These are phyloP conservation scores for Pseudogymnoascus sp. DNA, from an alignment of 2,329 filamentous ascomycete genomes.

Conservation along the genomic window DNA sequence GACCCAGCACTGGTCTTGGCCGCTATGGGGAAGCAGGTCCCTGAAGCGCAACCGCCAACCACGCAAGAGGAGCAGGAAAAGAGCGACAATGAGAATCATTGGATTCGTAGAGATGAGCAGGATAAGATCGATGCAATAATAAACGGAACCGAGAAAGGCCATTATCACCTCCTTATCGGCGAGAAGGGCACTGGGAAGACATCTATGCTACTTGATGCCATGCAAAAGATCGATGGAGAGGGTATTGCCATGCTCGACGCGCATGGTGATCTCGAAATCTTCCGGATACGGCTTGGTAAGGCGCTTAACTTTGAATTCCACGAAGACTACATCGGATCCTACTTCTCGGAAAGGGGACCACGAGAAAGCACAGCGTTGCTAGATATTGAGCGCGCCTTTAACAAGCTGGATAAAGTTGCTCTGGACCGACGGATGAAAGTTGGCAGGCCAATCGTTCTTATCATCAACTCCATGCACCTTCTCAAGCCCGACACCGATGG, in stretches of 20 bases:
- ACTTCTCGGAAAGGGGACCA: conserved; percentile 91
- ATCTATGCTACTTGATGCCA: conserved; percentile 91
- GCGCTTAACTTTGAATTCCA: conserved; percentile 94
- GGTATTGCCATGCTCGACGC: conserved; percentile 94
- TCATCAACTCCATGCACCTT: conserved; percentile 90
- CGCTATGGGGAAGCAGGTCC: conserved; percentile 54
- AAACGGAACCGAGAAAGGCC: conserved; percentile 62
- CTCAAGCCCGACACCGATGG: conserved; percentile 88
- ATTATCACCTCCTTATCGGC: conserved; percentile 87
- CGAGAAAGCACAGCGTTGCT: conserved; percentile 86
- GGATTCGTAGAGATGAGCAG: conserved; percentile 83
- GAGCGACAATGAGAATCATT: conserved; percentile 45
- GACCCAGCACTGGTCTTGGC: conserved; percentile 84
- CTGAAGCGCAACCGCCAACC: conserved; percentile 31
- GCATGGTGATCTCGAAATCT: conserved; percentile 90
- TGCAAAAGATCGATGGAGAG: conserved; percentile 85
- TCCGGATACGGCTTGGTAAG: conserved; percentile 86
- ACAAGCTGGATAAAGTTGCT: conserved; percentile 96
- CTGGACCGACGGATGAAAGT: conserved; percentile 56
- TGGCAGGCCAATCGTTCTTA: conserved; percentile 73
- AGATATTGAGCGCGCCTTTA: conserved; percentile 93
- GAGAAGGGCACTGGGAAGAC: conserved; percentile 97
- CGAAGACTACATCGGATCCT: conserved; percentile 93
- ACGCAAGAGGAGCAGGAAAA: neutral
- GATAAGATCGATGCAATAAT: conserved; percentile 76